Base-by-base conservation (phyloP, 257 asterid species). In the Verbascum thapsus region DNA sequence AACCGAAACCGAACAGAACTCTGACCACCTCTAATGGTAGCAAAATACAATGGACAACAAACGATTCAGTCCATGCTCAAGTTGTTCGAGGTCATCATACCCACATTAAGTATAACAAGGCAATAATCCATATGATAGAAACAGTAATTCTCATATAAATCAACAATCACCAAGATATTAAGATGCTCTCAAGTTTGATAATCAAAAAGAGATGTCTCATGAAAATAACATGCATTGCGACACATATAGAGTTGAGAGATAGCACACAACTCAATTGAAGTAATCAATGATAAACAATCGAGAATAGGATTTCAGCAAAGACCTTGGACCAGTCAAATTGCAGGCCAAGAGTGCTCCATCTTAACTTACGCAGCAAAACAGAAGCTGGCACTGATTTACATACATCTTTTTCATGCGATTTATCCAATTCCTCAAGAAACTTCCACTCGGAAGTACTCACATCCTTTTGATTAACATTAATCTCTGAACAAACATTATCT, bases 311-410 rank as follows among this genome's bases (percentile, higher is more conserved):
- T 72, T 50, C 44, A 81, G 80, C 68, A 74, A n/a, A 72, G 84
- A 91, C 98, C 98, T 92, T 92, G 66, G 99, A 89, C 99, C 99
- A 92, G 79, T 87, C 97, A 80, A 92, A 92, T 75, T 92, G 99
- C 90, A 89, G 80, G 81, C 97, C 99, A 82, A 92, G 96, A 50
- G 99, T 89, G 80, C 95, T 87, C 99, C 99, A 92, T 80, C 97
- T 78, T 78, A 92, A 79, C 91, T 92, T 92, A 65, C 99, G 97
- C 83, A 92, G 86, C 95, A 92, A 85, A 72, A 75, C 89, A 74
- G 95, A 83, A 32, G 97, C 96, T 4, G 79, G 55, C 23, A 86
- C 82, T 38, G 86, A 76, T 72, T 87, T 87, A 74, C 75, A 47
- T 30, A 70, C 60, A 48, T 63, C 73, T 76, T 61, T 76, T 60